These are phyloP conservation scores for Colletotrichum tropicicola DNA, from an alignment of 2,329 filamentous ascomycete genomes.

Conservation along the genomic window DNA sequence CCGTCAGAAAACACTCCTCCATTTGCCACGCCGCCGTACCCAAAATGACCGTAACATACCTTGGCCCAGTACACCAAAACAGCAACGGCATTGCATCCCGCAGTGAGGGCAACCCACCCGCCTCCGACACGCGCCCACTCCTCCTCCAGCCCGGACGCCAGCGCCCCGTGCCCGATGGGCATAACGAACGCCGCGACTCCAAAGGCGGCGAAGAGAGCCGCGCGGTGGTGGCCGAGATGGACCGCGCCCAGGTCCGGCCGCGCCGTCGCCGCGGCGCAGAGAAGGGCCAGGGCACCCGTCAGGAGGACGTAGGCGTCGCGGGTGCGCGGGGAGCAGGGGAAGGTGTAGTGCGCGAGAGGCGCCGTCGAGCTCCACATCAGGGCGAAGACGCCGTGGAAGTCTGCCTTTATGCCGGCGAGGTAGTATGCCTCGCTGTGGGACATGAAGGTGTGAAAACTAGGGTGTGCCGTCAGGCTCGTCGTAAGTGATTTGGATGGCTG, in stretches of 20 bases:
- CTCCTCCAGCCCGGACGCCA: not conserved
- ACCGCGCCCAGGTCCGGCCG: constrained; percentile 18
- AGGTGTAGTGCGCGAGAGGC: constrained; percentile 65
- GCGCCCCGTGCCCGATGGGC: constrained; percentile 18
- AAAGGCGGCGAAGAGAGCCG: constrained; percentile 17
- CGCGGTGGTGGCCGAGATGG: constrained; percentile 26
- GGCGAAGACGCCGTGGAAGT: constrained; percentile 69
- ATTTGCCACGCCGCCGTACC: too few species aligned
- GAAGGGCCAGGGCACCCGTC: constrained; percentile 43
- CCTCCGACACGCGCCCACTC: constrained; percentile 15
- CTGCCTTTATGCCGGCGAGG: constrained; percentile 63
- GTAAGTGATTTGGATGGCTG: too few species aligned
- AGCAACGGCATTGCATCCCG: constrained; percentile 13
- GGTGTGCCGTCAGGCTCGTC: not conserved
- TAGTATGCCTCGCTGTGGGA: constrained; percentile 61
- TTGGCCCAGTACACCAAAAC: constrained; percentile 24
- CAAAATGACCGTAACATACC: too few species aligned
- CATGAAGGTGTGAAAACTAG: constrained; percentile 64
- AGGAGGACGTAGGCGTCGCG: constrained; percentile 46
- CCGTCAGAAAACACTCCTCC: not conserved
- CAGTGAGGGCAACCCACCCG: constrained; percentile 14
- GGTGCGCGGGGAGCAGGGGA: constrained; percentile 44
- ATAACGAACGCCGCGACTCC: constrained; percentile 15
- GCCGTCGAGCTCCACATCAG: constrained; percentile 70
- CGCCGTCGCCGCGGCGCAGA: constrained; percentile 41